These are phyloP conservation scores for Tolypocladium paradoxum DNA, from an alignment of 2,329 filamentous ascomycete genomes.

Conservation along the genomic window DNA sequence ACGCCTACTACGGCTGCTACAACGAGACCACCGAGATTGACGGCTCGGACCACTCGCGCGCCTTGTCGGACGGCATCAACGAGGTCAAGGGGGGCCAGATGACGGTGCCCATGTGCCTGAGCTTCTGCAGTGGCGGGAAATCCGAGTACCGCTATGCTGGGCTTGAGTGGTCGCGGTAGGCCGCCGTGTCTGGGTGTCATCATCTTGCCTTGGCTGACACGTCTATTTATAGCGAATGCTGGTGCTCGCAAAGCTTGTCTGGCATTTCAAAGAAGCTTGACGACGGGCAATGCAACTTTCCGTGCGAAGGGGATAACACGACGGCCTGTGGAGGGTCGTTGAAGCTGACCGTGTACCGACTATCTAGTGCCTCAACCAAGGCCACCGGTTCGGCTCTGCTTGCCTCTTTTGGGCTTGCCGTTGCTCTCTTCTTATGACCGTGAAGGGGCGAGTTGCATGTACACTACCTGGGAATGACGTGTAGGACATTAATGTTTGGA, in stretches of 20 bases:
- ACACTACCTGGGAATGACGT: not conserved
- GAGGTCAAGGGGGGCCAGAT: slow-evolving; percentile 32
- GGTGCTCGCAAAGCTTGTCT: slow-evolving; percentile 42
- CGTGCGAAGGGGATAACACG: slow-evolving; percentile 41
- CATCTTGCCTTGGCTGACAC: not conserved
- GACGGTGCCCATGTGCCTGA: slow-evolving; percentile 40
- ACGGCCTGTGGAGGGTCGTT: slow-evolving; percentile 44
- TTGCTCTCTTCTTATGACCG: not conserved
- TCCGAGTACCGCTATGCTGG: slow-evolving; percentile 38
- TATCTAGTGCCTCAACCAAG: slow-evolving; percentile 7
- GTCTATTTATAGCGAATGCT: slow-evolving; percentile 41
- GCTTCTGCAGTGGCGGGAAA: slow-evolving; percentile 33
- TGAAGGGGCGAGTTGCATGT: not conserved
- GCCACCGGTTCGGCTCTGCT: not conserved
- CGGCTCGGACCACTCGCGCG: slow-evolving; percentile 30
- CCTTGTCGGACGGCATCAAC: slow-evolving; percentile 32
- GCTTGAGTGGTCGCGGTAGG: slow-evolving; percentile 40
- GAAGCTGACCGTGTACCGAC: slow-evolving; percentile 34
- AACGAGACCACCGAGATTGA: slow-evolving; percentile 42
- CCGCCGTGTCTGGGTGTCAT: not conserved
- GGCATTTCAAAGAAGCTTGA: slow-evolving; percentile 32
- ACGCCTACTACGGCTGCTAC: slow-evolving; percentile 46
- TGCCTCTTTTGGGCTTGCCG: not conserved
- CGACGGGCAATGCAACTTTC: slow-evolving; percentile 36
- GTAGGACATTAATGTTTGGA: not conserved